phyloP scores from a whole-genome alignment of 2,329 filamentous ascomycete species.

The Neonectria faginata region DNA sequence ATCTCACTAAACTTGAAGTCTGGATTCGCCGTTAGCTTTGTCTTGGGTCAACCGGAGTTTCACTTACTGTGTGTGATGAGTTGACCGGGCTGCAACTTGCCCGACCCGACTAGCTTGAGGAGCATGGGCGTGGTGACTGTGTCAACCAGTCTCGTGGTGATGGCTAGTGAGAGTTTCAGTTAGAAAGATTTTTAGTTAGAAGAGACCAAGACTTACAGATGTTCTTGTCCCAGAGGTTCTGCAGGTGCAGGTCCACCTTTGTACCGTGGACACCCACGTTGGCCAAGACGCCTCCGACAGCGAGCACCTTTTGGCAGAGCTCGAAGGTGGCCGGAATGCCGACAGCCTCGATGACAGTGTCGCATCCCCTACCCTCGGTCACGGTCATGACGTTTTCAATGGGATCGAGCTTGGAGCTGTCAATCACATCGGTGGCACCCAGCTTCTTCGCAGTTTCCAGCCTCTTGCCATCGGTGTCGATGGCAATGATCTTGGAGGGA shows the following conservation, averaged over 20 bases:
- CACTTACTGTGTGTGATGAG: conserved; percentile 60
- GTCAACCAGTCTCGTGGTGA: conserved; percentile 62
- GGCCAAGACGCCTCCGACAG: conserved; percentile 64
- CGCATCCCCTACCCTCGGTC: conserved; percentile 65
- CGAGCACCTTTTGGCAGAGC: conserved; percentile 65
- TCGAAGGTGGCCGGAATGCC: conserved; percentile 65
- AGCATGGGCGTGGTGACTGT: conserved; percentile 61
- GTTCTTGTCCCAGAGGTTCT: conserved; percentile 66
- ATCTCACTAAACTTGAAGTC: conserved; percentile 38
- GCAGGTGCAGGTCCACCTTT: conserved; percentile 63
- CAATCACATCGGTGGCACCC: conserved; percentile 60
- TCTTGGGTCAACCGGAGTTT: too few relatives aligned
- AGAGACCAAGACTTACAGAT: conserved; percentile 54
- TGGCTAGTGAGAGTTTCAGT: conserved; percentile 44
- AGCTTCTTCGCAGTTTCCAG: conserved; percentile 60
- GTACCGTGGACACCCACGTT: conserved; percentile 70
- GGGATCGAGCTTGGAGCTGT: conserved; percentile 52
- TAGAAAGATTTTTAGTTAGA: background rate
- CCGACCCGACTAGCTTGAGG: conserved; percentile 57
- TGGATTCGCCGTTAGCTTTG: background rate
- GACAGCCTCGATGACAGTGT: conserved; percentile 69
- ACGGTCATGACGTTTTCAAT: conserved; percentile 55
- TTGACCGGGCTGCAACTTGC: conserved; percentile 55
- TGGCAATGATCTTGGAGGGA: conserved; percentile 61
- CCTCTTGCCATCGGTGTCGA: conserved; percentile 63